These are phyloP conservation scores for Neopestalotiopsis rosae DNA, from an alignment of 2,329 filamentous ascomycete genomes.

Conservation along the genomic window DNA sequence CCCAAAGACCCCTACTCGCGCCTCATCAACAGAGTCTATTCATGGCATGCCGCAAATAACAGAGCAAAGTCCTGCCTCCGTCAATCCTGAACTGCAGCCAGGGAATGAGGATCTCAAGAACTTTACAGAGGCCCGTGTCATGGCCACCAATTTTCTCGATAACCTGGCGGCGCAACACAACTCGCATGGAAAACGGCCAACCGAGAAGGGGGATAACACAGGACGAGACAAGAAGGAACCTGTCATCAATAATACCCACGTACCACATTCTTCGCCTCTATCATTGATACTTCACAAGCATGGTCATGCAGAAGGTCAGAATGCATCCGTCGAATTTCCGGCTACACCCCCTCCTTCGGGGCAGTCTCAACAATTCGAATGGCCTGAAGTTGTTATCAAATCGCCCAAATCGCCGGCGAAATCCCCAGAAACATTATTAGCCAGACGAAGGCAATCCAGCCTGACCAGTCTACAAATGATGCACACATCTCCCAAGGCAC, in stretches of 20 bases:
- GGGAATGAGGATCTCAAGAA: constrained; percentile 7
- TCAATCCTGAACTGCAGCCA: not conserved
- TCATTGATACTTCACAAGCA: not conserved
- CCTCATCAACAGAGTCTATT: not conserved
- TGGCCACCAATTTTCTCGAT: not conserved
- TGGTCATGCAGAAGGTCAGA: not conserved
- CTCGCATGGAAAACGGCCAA: not conserved
- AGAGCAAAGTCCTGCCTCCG: not conserved
- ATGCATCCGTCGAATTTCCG: constrained; percentile 3
- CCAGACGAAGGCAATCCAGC: constrained; percentile 7
- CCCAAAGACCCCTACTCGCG: not conserved
- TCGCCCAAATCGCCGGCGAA: constrained; percentile 4
- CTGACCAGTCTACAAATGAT: not conserved
- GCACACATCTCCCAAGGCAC: not conserved
- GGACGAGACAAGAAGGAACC: not conserved
- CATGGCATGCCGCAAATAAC: not conserved
- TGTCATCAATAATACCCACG: not conserved
- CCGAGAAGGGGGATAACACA: not conserved
- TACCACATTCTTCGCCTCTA: not conserved
- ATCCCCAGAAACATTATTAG: constrained; percentile 3
- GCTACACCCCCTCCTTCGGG: constrained; percentile 10
- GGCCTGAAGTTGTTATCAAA: constrained; percentile 4
- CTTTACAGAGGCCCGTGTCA: not conserved
- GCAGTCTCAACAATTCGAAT: constrained; percentile 6
- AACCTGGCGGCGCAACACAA: not conserved